Conservation (phyloP, 306 rosid genomes). For the Myrica gale region DNA sequence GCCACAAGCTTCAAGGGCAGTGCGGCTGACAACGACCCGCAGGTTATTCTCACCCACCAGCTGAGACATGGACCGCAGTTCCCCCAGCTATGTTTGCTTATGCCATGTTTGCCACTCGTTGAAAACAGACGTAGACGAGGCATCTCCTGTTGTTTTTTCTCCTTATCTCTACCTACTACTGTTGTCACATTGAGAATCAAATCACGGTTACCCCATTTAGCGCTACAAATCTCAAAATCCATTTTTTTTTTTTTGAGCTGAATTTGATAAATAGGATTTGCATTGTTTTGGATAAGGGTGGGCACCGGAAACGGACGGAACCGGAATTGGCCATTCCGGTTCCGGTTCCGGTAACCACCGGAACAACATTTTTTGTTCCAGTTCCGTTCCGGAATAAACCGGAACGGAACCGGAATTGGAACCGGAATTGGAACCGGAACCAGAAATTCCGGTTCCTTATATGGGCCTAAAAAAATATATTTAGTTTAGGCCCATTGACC, state of each 20-base stretch:
- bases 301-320: too few relatives aligned
- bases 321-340: too few relatives aligned
- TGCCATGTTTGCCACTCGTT: background rate
- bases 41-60: slow-evolving; percentile 55
- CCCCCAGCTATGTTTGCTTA: background rate
- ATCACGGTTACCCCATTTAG: background rate
- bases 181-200: background rate
- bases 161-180: background rate
- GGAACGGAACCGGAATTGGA: too few relatives aligned
- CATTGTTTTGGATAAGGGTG: too few relatives aligned
- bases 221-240: background rate
- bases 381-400: too few relatives aligned
- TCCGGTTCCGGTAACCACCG: too few relatives aligned
- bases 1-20: slow-evolving; percentile 67
- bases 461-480: too few relatives aligned
- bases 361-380: too few relatives aligned
- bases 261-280: too few relatives aligned
- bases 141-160: background rate
- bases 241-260: background rate
- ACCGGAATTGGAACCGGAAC: too few relatives aligned
- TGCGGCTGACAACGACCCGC: slow-evolving; percentile 44
- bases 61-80: slow-evolving; percentile 48
- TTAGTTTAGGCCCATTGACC: too few relatives aligned
- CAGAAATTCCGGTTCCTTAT: too few relatives aligned
- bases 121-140: slow-evolving; percentile 4